These are phyloP conservation scores for Ogataea haglerorum DNA, from an alignment of 805 yeast genomes.

Conservation along the genomic window DNA sequence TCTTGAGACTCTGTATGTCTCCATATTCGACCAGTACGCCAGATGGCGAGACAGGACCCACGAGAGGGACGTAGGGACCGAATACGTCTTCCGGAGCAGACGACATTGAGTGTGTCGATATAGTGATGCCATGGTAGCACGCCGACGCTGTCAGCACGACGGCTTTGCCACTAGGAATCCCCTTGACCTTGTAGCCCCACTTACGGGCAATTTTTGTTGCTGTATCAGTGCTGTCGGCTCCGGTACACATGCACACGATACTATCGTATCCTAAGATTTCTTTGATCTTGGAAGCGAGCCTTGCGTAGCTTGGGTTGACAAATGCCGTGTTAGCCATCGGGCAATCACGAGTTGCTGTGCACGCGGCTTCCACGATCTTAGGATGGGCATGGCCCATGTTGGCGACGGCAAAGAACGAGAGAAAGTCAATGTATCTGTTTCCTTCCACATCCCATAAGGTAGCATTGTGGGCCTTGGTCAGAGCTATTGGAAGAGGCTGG, in stretches of 20 bases:
- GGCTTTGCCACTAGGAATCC: conserved; percentile 19
- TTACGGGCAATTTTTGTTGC: conserved; percentile 30
- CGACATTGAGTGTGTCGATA: conserved; percentile 27
- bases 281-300: conserved; percentile 18
- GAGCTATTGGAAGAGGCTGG: conserved; percentile 23
- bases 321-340: conserved; percentile 24
- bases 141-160: conserved; percentile 23
- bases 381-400: conserved; percentile 33
- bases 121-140: conserved; percentile 29
- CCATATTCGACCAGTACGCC: conserved; percentile 25
- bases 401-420: conserved; percentile 29
- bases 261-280: conserved; percentile 24
- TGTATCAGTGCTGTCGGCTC: conserved; percentile 30
- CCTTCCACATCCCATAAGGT: conserved; percentile 29
- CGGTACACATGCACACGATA: conserved; percentile 24
- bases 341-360: conserved; percentile 20
- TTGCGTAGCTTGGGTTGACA: conserved; percentile 25
- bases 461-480: conserved; percentile 22
- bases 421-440: conserved; percentile 28
- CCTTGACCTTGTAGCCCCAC: conserved; percentile 27
- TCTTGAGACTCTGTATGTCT: conserved; percentile 18
- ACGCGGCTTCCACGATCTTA: conserved; percentile 27
- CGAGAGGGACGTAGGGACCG: conserved; percentile 25
- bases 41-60: conserved; percentile 26
- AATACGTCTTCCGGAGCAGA: conserved; percentile 11